A percentile compares a stretch with the other conserved stretches of the same genome.
phyloP scores from a whole-genome alignment of 306 rosid genomes.

The Cicer judaicum region DNA sequence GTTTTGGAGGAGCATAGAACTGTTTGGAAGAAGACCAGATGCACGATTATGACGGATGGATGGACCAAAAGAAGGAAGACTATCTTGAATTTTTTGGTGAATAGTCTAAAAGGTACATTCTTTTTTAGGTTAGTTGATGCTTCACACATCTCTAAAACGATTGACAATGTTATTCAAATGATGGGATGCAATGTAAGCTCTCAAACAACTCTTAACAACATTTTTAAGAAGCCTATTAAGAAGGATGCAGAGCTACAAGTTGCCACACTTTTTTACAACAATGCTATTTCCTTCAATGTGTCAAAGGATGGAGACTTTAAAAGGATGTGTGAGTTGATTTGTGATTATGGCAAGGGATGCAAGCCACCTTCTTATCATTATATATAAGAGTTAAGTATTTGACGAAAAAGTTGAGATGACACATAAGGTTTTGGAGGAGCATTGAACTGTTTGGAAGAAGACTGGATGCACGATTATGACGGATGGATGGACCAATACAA shows the following conservation, averaged over 20 bases:
- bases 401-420: neutral
- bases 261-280: neutral
- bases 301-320: neutral
- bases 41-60: neutral
- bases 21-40: neutral
- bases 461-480: neutral
- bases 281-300: neutral
- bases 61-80: too few species aligned
- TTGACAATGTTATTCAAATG: too few species aligned
- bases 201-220: neutral
- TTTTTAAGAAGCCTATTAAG: neutral
- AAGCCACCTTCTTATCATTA: neutral
- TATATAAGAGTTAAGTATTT: neutral
- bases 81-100: too few species aligned
- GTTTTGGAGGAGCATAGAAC: neutral
- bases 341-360: neutral
- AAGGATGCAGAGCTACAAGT: neutral
- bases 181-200: neutral
- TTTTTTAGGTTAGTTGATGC: too few species aligned
- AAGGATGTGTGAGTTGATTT: neutral
- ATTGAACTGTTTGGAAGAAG: neutral
- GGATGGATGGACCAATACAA: too few species aligned
- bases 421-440: neutral
- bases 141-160: too few species aligned
- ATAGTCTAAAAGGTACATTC: too few species aligned